phyloP scores from a whole-genome alignment of 2,329 filamentous ascomycete species.

The Botrytis squamosa region DNA sequence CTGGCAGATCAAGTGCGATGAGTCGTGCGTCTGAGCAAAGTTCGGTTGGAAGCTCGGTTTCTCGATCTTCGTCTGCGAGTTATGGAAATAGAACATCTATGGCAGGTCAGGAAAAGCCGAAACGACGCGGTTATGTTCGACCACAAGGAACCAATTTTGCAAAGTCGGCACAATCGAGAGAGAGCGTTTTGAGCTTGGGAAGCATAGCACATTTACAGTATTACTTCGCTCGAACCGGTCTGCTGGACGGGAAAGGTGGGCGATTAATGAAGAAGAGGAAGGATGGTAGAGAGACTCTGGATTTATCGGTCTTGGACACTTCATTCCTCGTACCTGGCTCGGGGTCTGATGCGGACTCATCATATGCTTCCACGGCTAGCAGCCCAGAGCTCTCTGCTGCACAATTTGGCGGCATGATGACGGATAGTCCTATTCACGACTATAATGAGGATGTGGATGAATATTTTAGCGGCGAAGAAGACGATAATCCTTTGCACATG shows the following conservation, averaged over 20 bases:
- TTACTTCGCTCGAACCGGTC: conserved; percentile 92
- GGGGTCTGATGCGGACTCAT: conserved; percentile 55
- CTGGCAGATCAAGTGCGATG: conserved; percentile 43
- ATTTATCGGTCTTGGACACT: conserved; percentile 54
- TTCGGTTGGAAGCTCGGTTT: conserved; percentile 50
- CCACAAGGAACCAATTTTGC: conserved; percentile 63
- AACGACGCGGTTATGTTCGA: conserved; percentile 40
- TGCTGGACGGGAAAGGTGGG: conserved; percentile 90
- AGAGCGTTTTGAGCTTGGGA: conserved; percentile 93
- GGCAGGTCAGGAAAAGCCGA: conserved; percentile 41
- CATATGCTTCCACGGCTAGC: conserved; percentile 58
- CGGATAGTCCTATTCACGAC: conserved; percentile 43
- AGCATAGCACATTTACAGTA: conserved; percentile 98
- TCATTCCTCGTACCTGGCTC: conserved; percentile 45
- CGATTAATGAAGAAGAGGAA: conserved; percentile 71
- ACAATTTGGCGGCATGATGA: conserved; percentile 37
- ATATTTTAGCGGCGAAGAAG: conserved; percentile 52
- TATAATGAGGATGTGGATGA: conserved; percentile 49
- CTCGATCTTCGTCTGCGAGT: conserved; percentile 64
- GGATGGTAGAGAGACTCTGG: conserved; percentile 52
- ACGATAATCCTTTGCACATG: conserved; percentile 67
- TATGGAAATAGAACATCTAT: conserved; percentile 48
- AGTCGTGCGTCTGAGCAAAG: conserved; percentile 54
- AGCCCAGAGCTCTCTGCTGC: conserved; percentile 55
- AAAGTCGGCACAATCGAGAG: conserved; percentile 81